Percentiles rank a stretch among this genome's conserved stretches.
These are phyloP conservation scores for Xylaria telfairii DNA, from an alignment of 495 filamentous ascomycete species.

Conservation along the genomic window DNA sequence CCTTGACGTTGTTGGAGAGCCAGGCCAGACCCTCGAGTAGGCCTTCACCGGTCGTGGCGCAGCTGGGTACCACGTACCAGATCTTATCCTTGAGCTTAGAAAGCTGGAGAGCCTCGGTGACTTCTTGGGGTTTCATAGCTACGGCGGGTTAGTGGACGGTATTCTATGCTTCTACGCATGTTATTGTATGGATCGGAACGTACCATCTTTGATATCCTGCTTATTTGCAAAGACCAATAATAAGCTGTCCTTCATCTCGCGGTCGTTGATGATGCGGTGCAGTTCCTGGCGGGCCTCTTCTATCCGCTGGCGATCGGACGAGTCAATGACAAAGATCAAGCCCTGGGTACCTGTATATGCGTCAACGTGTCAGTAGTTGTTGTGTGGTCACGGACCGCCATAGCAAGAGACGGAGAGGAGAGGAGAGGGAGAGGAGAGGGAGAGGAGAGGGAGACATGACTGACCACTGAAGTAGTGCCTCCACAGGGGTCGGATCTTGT, in stretches of 20 bases:
- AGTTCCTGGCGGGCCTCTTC: slow-evolving; percentile 90
- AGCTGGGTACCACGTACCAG: slow-evolving; percentile 96
- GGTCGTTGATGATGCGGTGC: slow-evolving; percentile 93
- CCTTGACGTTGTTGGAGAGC: slow-evolving; percentile 94
- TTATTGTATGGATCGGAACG: slow-evolving; percentile 32
- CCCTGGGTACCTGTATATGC: slow-evolving; percentile 80
- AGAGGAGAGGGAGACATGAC: slow-evolving; percentile 32
- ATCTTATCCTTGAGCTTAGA: slow-evolving; percentile 86
- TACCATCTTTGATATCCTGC: slow-evolving; percentile 89
- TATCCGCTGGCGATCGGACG: slow-evolving; percentile 82
- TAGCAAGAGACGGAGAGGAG: neutral
- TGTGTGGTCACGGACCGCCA: neutral
- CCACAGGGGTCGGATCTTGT: slow-evolving; percentile 98
- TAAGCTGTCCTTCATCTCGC: slow-evolving; percentile 97
- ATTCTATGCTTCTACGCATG: neutral
- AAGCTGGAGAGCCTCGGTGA: slow-evolving; percentile 84
- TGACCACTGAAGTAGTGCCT: slow-evolving; percentile 97
- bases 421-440: slow-evolving; percentile 14
- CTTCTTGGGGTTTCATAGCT: slow-evolving; percentile 88
- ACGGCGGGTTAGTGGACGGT: slow-evolving; percentile 22
- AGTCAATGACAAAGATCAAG: slow-evolving; percentile 97
- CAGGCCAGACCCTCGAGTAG: slow-evolving; percentile 92
- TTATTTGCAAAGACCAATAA: slow-evolving; percentile 98
- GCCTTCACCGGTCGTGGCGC: slow-evolving; percentile 91
- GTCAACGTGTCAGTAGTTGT: neutral